These are phyloP conservation scores for Vitis hybrid DNA, from an alignment of 177 flowering plant species.

Conservation along the genomic window DNA sequence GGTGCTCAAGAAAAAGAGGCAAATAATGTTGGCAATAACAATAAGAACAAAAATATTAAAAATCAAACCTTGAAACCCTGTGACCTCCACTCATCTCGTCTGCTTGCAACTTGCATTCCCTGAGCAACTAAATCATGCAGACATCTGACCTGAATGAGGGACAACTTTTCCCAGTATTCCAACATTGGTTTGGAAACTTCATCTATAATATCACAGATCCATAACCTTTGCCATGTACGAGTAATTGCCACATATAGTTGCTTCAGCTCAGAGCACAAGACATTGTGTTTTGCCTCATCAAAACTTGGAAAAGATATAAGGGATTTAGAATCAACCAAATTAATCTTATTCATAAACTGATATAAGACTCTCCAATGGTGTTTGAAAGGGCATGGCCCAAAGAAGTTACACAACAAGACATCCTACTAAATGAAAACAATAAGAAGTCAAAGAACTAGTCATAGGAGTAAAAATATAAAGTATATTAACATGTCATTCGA, in stretches of 20 bases:
- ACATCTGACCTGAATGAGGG: constrained; percentile 12
- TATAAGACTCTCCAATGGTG: constrained; percentile 44
- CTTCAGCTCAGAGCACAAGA: constrained; percentile 32
- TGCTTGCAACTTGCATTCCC: constrained; percentile 21
- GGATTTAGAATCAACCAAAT: constrained; percentile 11
- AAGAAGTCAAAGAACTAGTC: neutral
- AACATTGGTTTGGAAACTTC: constrained; percentile 18
- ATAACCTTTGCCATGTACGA: constrained; percentile 19
- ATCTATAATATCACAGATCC: constrained; percentile 19
- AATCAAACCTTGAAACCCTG: constrained; percentile 18
- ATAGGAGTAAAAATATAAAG: too few relatives aligned
- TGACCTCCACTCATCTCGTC: constrained; percentile 17
- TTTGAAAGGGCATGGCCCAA: constrained; percentile 26
- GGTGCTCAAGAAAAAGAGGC: too few relatives aligned
- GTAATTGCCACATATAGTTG: constrained; percentile 30
- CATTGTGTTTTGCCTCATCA: constrained; percentile 28
- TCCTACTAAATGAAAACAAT: constrained; percentile 9
- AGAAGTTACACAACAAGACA: constrained; percentile 28
- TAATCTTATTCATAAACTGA: constrained; percentile 46
- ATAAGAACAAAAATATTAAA: neutral
- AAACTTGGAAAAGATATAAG: constrained; percentile 41
- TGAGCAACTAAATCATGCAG: constrained; percentile 15
- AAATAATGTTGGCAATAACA: neutral
- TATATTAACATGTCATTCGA: too few relatives aligned
- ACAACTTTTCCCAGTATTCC: constrained; percentile 18